A percentile compares a stretch with the other conserved stretches of the same genome.
These are phyloP conservation scores for Fraxinus dipetala DNA, from an alignment of 305 asterid species.

Conservation along the genomic window DNA sequence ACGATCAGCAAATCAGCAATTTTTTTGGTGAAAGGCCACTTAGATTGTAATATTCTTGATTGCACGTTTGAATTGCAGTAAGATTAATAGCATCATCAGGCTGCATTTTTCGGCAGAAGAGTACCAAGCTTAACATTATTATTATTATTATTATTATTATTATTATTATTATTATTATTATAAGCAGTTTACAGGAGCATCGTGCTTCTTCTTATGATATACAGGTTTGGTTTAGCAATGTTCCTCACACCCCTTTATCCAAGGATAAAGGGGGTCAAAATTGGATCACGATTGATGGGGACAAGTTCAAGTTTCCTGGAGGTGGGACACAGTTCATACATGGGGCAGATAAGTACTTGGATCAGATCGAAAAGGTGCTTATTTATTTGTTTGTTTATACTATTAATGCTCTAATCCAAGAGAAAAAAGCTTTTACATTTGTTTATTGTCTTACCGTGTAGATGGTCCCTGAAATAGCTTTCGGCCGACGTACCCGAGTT, in stretches of 20 bases:
- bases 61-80: not conserved
- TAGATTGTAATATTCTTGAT: not conserved
- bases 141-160: not conserved
- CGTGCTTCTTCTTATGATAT: constrained; percentile 6
- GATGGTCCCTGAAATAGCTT: constrained; percentile 89
- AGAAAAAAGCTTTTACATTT: not conserved
- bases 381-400: not conserved
- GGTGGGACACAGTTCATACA: constrained; percentile 96
- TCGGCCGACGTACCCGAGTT: constrained; percentile 77
- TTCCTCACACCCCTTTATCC: constrained; percentile 82
- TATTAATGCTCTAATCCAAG: not conserved
- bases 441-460: constrained; percentile 19
- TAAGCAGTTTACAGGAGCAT: constrained; percentile 20
- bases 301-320: constrained; percentile 92
- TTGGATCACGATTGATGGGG: constrained; percentile 69
- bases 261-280: constrained; percentile 95
- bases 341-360: constrained; percentile 88
- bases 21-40: not conserved
- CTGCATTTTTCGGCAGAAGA: not conserved
- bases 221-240: constrained; percentile 95
- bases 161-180: constrained; percentile 4
- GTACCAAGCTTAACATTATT: not conserved
- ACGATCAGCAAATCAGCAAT: not conserved
- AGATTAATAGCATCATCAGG: not conserved
- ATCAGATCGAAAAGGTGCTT: constrained; percentile 77